Evolutionary conservation across 176 grass and related monocot species (phyloP).

Genomic region (Chrysopogon serrulatus): DNA sequence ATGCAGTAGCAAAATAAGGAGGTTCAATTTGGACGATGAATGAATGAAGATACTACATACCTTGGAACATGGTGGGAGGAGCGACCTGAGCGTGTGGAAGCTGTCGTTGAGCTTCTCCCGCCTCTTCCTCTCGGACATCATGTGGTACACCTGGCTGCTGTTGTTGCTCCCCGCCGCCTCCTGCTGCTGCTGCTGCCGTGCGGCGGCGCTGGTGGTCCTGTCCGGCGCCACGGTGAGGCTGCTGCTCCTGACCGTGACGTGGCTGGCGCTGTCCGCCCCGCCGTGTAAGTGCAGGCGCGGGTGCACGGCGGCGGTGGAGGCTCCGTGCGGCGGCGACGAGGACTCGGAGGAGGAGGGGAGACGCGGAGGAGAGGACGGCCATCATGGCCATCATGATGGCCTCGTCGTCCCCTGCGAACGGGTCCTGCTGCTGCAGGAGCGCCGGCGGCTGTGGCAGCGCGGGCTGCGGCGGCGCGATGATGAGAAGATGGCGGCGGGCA

Average conservation of each 20-base stretch:
- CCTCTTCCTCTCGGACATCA: slow-evolving; percentile 89
- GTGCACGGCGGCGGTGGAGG: neutral
- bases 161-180: neutral
- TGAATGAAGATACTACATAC: slow-evolving; percentile 15
- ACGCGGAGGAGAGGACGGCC: slow-evolving; percentile 69
- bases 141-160: slow-evolving; percentile 63
- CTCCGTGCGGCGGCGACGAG: neutral
- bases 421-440: neutral
- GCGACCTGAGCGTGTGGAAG: slow-evolving; percentile 59
- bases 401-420: slow-evolving; percentile 35
- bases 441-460: neutral
- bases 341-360: slow-evolving; percentile 60
- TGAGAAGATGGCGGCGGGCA: neutral
- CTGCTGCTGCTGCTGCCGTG: slow-evolving; percentile 6
- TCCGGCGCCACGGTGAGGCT: slow-evolving; percentile 35
- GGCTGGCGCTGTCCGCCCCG: neutral
- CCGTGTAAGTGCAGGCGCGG: neutral
- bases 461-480: neutral
- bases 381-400: slow-evolving; percentile 80
- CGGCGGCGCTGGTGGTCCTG: neutral
- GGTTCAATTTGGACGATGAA: neutral
- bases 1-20: neutral
- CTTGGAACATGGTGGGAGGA: slow-evolving; percentile 78
- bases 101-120: slow-evolving; percentile 86
- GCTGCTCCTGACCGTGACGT: slow-evolving; percentile 46